These are phyloP conservation scores for Ganoderma boninense DNA, from an alignment of 1,284 basidiomycete species.

Conservation along the genomic window DNA sequence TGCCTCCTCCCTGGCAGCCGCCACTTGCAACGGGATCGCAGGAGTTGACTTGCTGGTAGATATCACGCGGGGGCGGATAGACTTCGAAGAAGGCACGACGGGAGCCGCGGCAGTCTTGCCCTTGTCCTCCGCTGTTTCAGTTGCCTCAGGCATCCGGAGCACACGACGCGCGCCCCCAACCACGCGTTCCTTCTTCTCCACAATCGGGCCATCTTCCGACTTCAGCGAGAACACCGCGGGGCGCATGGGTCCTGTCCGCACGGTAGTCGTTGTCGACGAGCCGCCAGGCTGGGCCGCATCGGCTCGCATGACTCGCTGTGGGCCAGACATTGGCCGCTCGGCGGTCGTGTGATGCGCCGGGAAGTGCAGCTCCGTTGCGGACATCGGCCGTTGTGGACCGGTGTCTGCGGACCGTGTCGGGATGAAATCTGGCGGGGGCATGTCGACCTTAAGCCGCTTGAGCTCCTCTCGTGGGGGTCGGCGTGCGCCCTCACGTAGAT, in stretches of 20 bases:
- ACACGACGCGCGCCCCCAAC: conserved; percentile 37
- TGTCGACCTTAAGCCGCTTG: conserved; percentile 27
- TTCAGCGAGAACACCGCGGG: conserved; percentile 18
- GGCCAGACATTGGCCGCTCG: conserved; percentile 22
- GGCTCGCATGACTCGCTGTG: conserved; percentile 24
- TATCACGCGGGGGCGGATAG: conserved; percentile 25
- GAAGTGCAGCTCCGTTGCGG: conserved; percentile 25
- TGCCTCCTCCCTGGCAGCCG: conserved; percentile 18
- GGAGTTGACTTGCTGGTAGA: conserved; percentile 32
- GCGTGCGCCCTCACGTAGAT: conserved; percentile 13
- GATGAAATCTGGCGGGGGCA: conserved; percentile 37
- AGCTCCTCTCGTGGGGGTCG: conserved; percentile 23
- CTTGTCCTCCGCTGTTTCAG: conserved; percentile 10
- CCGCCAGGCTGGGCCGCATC: neutral
- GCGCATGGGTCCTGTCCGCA: conserved; percentile 28
- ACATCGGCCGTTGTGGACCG: conserved; percentile 24
- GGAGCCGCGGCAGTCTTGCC: conserved; percentile 4
- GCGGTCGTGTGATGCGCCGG: conserved; percentile 15
- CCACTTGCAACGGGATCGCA: conserved; percentile 22
- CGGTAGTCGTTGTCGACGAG: conserved; percentile 2
- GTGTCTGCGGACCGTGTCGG: conserved; percentile 24
- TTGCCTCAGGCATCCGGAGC: conserved; percentile 23
- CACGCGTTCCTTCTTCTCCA: conserved; percentile 28
- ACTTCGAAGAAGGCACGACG: conserved; percentile 8
- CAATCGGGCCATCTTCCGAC: conserved; percentile 16